Percentiles rank a stretch among this genome's conserved stretches.
Conservation (phyloP, 2,329 filamentous ascomycete genomes). For the Magnaporthiopsis incrustans region DNA sequence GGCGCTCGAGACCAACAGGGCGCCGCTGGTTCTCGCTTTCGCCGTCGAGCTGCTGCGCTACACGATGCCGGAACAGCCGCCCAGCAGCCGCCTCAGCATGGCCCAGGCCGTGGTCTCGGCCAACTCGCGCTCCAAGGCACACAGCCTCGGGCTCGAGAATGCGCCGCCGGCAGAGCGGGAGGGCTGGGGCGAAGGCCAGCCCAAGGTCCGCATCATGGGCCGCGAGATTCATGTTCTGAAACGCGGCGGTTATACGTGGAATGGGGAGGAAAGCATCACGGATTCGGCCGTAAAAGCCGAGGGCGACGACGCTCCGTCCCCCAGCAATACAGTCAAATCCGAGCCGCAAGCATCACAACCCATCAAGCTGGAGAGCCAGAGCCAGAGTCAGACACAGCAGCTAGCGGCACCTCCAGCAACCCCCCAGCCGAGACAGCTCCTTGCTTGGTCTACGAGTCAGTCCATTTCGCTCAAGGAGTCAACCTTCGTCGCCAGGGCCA, state of each 20-base stretch:
- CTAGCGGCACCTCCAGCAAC: slow-evolving; percentile 11
- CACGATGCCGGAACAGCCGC: slow-evolving; percentile 79
- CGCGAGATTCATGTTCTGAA: slow-evolving; percentile 69
- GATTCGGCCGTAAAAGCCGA: slow-evolving; percentile 12
- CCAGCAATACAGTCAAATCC: not conserved
- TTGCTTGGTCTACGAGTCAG: slow-evolving; percentile 43
- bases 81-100: slow-evolving; percentile 74
- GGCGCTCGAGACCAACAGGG: slow-evolving; percentile 65
- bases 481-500: slow-evolving; percentile 48
- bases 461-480: slow-evolving; percentile 45
- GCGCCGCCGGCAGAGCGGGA: slow-evolving; percentile 59
- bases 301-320: slow-evolving; percentile 6
- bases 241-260: slow-evolving; percentile 64
- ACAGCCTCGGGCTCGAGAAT: slow-evolving; percentile 63
- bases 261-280: slow-evolving; percentile 28
- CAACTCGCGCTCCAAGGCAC: slow-evolving; percentile 70
- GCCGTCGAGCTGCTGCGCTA: slow-evolving; percentile 64
- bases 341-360: not conserved
- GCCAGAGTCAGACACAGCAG: slow-evolving; percentile 14
- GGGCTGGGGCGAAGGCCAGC: slow-evolving; percentile 69
- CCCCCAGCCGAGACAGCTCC: slow-evolving; percentile 12
- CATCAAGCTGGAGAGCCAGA: slow-evolving; percentile 9
- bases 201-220: slow-evolving; percentile 62
- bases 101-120: slow-evolving; percentile 77
- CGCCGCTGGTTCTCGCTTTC: slow-evolving; percentile 76